Conservation (phyloP, 2,329 filamentous ascomycete genomes). For the Colletotrichum filicis region DNA sequence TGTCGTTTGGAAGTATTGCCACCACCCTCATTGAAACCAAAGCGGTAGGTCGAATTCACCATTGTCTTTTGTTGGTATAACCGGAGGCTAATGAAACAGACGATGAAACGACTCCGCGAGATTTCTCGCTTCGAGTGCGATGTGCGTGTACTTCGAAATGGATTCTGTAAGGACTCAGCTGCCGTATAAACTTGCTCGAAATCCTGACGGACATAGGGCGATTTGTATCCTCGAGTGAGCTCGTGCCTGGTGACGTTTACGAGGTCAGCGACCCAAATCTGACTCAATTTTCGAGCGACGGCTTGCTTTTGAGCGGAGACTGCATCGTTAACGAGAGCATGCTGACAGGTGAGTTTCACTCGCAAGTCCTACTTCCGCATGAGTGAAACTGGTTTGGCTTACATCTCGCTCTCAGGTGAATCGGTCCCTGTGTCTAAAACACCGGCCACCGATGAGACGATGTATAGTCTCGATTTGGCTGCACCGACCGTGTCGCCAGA, state of each 20-base stretch:
- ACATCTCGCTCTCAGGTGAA: constrained; percentile 67
- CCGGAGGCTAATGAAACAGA: constrained; percentile 56
- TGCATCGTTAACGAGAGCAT: constrained; percentile 99
- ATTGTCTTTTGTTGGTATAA: not conserved
- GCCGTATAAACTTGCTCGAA: not conserved
- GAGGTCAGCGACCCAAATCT: constrained; percentile 95
- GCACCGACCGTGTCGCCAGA: constrained; percentile 86
- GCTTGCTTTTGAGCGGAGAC: constrained; percentile 89
- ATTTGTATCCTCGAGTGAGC: constrained; percentile 84
- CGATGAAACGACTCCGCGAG: constrained; percentile 89
- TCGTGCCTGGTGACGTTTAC: constrained; percentile 96
- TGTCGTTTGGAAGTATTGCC: constrained; percentile 91
- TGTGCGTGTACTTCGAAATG: constrained; percentile 90
- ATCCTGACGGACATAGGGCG: constrained; percentile 63
- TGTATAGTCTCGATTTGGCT: constrained; percentile 80
- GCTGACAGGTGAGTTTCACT: constrained; percentile 72
- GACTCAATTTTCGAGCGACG: constrained; percentile 90
- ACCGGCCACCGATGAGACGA: constrained; percentile 82
- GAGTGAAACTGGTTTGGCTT: not conserved
- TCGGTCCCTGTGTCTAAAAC: constrained; percentile 96
- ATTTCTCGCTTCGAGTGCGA: constrained; percentile 97
- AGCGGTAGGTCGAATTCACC: constrained; percentile 63
- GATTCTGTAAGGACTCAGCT: constrained; percentile 78
- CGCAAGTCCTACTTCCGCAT: not conserved
- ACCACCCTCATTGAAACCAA: constrained; percentile 91